Percentiles rank a stretch among this genome's conserved stretches.
Evolutionary conservation across 2,329 filamentous ascomycete genomes (phyloP).

Genomic region (Cladophialophora chaetospira): DNA sequence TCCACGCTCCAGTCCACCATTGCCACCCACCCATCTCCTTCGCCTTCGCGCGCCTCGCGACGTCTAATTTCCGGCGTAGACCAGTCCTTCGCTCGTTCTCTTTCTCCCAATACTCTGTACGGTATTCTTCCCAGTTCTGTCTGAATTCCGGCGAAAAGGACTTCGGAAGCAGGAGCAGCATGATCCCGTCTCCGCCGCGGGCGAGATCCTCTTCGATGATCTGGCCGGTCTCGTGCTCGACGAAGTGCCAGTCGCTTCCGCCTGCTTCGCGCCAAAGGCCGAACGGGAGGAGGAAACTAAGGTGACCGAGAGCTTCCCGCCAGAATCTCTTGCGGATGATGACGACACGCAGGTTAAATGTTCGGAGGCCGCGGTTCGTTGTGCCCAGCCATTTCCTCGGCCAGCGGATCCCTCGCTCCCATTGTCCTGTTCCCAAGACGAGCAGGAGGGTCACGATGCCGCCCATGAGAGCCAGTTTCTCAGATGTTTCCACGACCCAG

Average conservation of each 20-base stretch:
- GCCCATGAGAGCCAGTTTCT: slow-evolving; percentile 89
- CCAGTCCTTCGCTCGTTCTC: slow-evolving; percentile 86
- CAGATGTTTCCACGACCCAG: slow-evolving; percentile 87
- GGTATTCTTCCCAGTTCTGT: slow-evolving; percentile 95
- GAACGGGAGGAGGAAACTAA: slow-evolving; percentile 77
- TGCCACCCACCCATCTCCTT: slow-evolving; percentile 71
- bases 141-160: slow-evolving; percentile 92
- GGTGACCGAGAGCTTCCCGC: slow-evolving; percentile 71
- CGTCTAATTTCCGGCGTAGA: slow-evolving; percentile 69
- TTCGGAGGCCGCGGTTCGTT: slow-evolving; percentile 84
- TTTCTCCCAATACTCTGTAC: slow-evolving; percentile 93
- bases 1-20: slow-evolving; percentile 78
- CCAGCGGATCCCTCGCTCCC: slow-evolving; percentile 93
- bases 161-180: slow-evolving; percentile 86
- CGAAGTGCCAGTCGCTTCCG: slow-evolving; percentile 69
- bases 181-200: slow-evolving; percentile 86
- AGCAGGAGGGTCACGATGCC: slow-evolving; percentile 83
- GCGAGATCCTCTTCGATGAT: slow-evolving; percentile 86
- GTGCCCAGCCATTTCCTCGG: slow-evolving; percentile 86
- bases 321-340: slow-evolving; percentile 81
- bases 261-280: slow-evolving; percentile 55
- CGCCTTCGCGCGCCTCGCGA: slow-evolving; percentile 65
- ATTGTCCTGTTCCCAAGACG: slow-evolving; percentile 93
- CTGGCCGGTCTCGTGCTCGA: slow-evolving; percentile 59
- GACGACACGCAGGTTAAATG: slow-evolving; percentile 95